Evolutionary conservation across 2,329 filamentous ascomycete genomes (phyloP).

Genomic region (Coniochaeta sp.): DNA sequence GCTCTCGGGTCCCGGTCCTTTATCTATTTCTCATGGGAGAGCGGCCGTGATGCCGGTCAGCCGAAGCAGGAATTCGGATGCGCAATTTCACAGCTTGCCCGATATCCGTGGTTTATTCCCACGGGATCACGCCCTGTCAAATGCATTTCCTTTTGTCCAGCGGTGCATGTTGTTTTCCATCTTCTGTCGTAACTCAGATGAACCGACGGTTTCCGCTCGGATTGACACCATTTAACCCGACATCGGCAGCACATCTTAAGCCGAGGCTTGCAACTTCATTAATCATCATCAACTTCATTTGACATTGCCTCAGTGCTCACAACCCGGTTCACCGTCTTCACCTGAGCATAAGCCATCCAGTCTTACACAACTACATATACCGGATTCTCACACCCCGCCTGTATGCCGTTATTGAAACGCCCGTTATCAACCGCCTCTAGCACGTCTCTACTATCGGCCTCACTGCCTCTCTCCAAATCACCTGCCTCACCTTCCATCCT

Average conservation of each 20-base stretch:
- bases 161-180: background rate
- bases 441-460: too few relatives aligned
- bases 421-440: background rate
- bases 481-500: background rate
- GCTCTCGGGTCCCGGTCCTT: too few relatives aligned
- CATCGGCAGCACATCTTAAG: background rate
- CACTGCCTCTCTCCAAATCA: too few relatives aligned
- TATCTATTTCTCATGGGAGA: background rate
- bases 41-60: too few relatives aligned
- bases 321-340: too few relatives aligned
- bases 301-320: too few relatives aligned
- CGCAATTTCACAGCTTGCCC: background rate
- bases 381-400: too few relatives aligned
- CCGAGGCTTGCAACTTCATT: background rate
- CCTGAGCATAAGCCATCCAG: too few relatives aligned
- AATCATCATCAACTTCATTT: slow-evolving; percentile 1
- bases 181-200: background rate
- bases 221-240: background rate
- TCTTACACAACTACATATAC: too few relatives aligned
- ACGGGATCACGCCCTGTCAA: background rate
- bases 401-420: background rate
- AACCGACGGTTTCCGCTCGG: slow-evolving; percentile 6
- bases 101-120: background rate
- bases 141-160: background rate
- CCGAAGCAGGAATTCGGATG: background rate